Conservation (phyloP, 23 red algal genomes). For the Gracilaria domingensis region DNA sequence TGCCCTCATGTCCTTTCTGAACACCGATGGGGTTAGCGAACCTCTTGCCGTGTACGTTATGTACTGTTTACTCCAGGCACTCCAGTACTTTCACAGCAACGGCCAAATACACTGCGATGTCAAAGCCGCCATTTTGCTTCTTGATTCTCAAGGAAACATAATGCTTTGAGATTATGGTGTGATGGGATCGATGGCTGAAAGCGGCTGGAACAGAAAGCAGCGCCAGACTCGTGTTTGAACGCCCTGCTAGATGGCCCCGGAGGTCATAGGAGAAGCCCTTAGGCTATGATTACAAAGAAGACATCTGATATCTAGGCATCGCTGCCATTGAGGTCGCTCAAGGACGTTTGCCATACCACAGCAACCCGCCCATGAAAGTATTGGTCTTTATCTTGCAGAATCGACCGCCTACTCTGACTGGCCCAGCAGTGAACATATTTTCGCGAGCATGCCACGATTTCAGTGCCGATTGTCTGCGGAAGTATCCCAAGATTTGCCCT, state of each 20-base stretch:
- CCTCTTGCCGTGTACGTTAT: background rate
- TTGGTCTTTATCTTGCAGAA: conserved; percentile 87
- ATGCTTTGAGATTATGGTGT: conserved; percentile 33
- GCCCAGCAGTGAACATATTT: conserved; percentile 51
- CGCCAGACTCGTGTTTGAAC: too few species aligned
- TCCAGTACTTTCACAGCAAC: conserved; percentile 89
- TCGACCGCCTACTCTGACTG: conserved; percentile 82
- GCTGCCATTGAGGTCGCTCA: too few species aligned
- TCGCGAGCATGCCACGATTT: conserved; percentile 83
- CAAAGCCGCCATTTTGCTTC: conserved; percentile 89
- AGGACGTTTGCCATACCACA: too few species aligned
- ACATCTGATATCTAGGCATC: conserved; percentile 94
- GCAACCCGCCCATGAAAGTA: too few species aligned
- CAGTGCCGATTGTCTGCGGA: conserved; percentile 82
- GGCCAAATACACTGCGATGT: conserved; percentile 97
- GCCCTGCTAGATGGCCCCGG: conserved; percentile 61
- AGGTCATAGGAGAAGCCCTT: conserved; percentile 94
- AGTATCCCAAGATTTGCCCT: conserved; percentile 82
- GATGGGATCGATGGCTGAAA: conserved; percentile 96
- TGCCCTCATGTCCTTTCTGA: conserved; percentile 72
- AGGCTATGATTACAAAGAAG: conserved; percentile 99
- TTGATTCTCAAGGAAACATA: too few species aligned
- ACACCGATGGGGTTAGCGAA: conserved; percentile 55
- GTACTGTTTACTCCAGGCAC: conserved; percentile 61
- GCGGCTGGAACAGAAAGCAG: conserved; percentile 52